Evolutionary conservation across 2,329 filamentous ascomycete species (phyloP).

Genomic region (Penicillium janthinellum): DNA sequence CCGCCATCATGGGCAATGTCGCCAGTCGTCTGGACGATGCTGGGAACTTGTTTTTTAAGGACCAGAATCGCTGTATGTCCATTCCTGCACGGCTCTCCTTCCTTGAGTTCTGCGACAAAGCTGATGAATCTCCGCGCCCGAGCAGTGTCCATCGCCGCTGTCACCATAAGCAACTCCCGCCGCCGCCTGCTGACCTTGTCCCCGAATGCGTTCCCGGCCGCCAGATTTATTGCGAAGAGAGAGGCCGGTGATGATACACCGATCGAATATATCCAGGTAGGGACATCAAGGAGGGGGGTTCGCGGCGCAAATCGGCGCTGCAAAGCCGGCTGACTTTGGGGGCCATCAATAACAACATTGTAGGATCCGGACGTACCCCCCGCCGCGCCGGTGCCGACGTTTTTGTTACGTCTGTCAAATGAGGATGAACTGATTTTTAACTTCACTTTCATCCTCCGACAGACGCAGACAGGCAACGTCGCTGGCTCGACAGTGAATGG

Average conservation of each 20-base stretch:
- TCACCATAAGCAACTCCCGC: slow-evolving; percentile 77
- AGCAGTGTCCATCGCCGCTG: slow-evolving; percentile 81
- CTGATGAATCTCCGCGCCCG: slow-evolving; percentile 12
- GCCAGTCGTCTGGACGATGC: slow-evolving; percentile 81
- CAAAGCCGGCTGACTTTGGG: slow-evolving; percentile 2
- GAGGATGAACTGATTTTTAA: slow-evolving; percentile 92
- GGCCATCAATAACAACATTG: slow-evolving; percentile 3
- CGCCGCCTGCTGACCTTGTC: slow-evolving; percentile 75
- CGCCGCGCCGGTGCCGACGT: slow-evolving; percentile 58
- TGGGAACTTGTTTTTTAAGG: slow-evolving; percentile 79
- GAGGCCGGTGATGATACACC: slow-evolving; percentile 72
- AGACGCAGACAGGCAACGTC: slow-evolving; percentile 50
- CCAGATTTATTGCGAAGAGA: slow-evolving; percentile 71
- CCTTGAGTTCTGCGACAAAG: slow-evolving; percentile 1
- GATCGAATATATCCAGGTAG: slow-evolving; percentile 90
- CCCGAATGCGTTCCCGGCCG: slow-evolving; percentile 87
- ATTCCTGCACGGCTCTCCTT: slow-evolving; percentile 5
- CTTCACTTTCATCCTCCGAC: slow-evolving; percentile 82
- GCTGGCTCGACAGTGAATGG: slow-evolving; percentile 55
- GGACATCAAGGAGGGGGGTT: slow-evolving; percentile 23
- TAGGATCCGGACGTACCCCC: slow-evolving; percentile 74
- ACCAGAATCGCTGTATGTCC: slow-evolving; percentile 80
- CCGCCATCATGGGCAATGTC: slow-evolving; percentile 83
- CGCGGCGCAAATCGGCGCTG: neutral
- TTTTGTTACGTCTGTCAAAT: slow-evolving; percentile 83